Percentiles rank a stretch among this genome's conserved stretches.
These are phyloP conservation scores for Jatropha podagrica DNA, from an alignment of 441 rosid genomes.

Conservation along the genomic window DNA sequence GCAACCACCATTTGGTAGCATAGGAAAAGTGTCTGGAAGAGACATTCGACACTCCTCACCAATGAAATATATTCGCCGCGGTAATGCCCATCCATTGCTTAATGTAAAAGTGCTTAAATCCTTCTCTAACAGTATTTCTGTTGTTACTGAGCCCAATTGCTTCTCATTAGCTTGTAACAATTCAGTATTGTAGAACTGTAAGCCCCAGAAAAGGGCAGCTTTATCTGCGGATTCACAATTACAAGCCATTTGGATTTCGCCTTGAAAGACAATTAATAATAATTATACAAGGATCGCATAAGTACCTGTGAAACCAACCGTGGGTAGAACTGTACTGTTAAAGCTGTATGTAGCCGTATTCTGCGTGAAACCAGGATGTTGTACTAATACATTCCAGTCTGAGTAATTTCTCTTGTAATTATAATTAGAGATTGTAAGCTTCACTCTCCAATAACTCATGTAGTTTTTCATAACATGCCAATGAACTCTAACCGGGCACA, in stretches of 20 bases:
- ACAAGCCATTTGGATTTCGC: too few relatives aligned
- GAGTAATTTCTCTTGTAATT: constrained; percentile 52
- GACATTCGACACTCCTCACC: constrained; percentile 42
- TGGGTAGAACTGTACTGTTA: constrained; percentile 48
- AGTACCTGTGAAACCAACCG: constrained; percentile 43
- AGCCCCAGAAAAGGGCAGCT: constrained; percentile 58
- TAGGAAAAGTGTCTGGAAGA: constrained; percentile 52
- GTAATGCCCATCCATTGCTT: constrained; percentile 24
- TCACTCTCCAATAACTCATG: constrained; percentile 49
- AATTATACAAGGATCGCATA: too few relatives aligned
- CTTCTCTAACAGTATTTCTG: constrained; percentile 53
- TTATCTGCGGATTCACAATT: constrained; percentile 39
- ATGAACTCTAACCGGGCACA: constrained; percentile 57
- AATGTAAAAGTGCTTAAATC: constrained; percentile 42
- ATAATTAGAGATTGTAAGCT: constrained; percentile 53
- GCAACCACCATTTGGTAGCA: constrained; percentile 41
- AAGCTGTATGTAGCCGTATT: constrained; percentile 43
- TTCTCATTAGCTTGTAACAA: constrained; percentile 30
- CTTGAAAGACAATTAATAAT: too few relatives aligned
- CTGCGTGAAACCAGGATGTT: constrained; percentile 59
- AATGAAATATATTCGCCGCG: constrained; percentile 18
- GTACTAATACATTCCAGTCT: constrained; percentile 57
- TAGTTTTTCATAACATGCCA: constrained; percentile 66
- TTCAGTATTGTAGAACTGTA: constrained; percentile 38
- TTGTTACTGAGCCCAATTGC: constrained; percentile 39